Percentiles rank a stretch among this genome's conserved stretches.
These are phyloP conservation scores for Xerocomus spinulosus DNA, from an alignment of 768 basidiomycete genomes.

Conservation along the genomic window DNA sequence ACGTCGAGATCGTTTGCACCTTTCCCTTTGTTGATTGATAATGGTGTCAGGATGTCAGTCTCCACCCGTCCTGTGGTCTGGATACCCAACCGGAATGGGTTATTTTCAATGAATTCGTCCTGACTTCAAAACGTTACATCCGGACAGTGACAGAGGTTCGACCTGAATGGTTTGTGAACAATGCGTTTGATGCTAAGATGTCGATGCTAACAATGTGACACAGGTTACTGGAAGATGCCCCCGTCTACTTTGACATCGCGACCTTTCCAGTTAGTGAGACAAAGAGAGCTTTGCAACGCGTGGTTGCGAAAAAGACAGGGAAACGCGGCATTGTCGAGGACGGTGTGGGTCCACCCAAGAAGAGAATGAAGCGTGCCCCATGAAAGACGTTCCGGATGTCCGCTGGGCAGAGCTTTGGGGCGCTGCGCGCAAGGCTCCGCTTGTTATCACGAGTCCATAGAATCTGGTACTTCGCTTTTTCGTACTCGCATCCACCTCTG, in stretches of 20 bases:
- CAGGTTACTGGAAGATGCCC: constrained; percentile 62
- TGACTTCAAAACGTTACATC: constrained; percentile 86
- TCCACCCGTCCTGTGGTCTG: constrained; percentile 83
- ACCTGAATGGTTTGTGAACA: constrained; percentile 69
- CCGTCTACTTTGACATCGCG: constrained; percentile 57
- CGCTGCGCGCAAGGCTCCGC: no score
- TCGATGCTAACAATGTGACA: neutral
- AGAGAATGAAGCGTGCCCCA: no score
- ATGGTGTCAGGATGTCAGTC: constrained; percentile 12
- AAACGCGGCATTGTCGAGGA: constrained; percentile 27
- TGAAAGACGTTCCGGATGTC: no score
- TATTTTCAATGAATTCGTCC: constrained; percentile 89
- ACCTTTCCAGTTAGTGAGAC: constrained; percentile 67
- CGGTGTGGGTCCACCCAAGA: constrained; percentile 3
- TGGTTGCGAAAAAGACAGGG: constrained; percentile 48
- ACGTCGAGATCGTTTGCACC: constrained; percentile 13
- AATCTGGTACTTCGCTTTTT: no score
- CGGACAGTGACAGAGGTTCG: constrained; percentile 85
- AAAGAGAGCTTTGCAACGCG: constrained; percentile 54
- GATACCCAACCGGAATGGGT: constrained; percentile 91
- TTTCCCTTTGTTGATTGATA: neutral
- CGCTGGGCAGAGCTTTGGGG: no score
- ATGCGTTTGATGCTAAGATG: neutral
- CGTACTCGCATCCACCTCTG: no score
- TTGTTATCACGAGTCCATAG: no score